Evolutionary conservation across 805 yeast species (phyloP), one percentile per base, ranked within the genome.

Genomic region (Ogataea glucozyma): DNA sequence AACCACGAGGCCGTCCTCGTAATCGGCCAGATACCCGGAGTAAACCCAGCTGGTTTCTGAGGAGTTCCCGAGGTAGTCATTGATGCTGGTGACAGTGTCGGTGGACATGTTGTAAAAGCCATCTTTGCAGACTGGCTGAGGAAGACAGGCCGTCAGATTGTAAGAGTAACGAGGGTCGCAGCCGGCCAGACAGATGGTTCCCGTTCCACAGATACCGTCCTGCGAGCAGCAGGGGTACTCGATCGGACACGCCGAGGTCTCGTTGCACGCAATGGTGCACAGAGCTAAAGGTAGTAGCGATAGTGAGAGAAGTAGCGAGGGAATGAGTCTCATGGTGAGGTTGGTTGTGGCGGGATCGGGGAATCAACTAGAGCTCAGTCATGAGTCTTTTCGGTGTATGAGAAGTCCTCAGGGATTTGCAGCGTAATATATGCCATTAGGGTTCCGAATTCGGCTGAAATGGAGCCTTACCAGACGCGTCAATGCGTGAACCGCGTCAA

Each of bases 91-190:
- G 17, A 73, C 41, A 6, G 47, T 32, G 30, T 60, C 61, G 8
- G 60, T 52, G 36, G 61, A 63, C 54, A 82, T 80, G 1, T 52
- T 47, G 6, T 78, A 77, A 2, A 59, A 45, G 26, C 71, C 58
- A 47, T 75, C 60, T 56, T 71, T 62, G 73, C 95, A 88, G 6
- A 80, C 70, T 10, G 97, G 96, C 77, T 79, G 76, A 5, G 97
- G 89, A 81, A 88, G 78, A 67, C 97, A 90, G 0, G 96, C 79
- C 10, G 77, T 67, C 40, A 76, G 57, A 50, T 73, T 73, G 68
- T 64, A 80, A 4, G 95, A 86, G 58, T 55, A 81, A 47, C 80
- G 69, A 27, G 93, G 85, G 66, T 89, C 87, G 70, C 97, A 90
- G 24, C 95, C 91, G 47, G 91, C 93, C 40, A 89, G 71, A 71